phyloP scores from a whole-genome alignment of 345 rosid species.

The Balakata baccata region DNA sequence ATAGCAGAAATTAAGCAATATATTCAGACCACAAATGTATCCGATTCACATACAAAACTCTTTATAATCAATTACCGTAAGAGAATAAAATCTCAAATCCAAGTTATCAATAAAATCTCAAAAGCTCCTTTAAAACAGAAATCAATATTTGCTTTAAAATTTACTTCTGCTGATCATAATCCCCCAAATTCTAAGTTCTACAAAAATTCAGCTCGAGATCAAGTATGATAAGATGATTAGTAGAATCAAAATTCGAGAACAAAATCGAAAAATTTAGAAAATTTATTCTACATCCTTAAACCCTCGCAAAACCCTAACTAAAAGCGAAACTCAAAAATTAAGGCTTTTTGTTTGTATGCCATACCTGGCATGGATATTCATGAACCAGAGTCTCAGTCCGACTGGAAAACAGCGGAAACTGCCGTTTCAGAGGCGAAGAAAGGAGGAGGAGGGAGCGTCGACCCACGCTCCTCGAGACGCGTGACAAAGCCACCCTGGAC shows the following conservation, averaged over 20 bases:
- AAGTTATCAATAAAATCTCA: neutral
- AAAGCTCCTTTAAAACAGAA: neutral
- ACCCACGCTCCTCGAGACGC: conserved; percentile 47
- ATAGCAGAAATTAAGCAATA: neutral
- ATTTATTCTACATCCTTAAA: conserved; percentile 28
- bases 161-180: neutral
- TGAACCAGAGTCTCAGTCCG: conserved; percentile 38
- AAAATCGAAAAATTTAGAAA: neutral
- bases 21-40: neutral
- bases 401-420: conserved; percentile 27
- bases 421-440: conserved; percentile 31
- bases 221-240: neutral
- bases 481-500: conserved; percentile 45
- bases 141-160: neutral
- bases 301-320: conserved; percentile 42
- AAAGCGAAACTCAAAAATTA: neutral
- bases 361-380: conserved; percentile 41
- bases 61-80: neutral
- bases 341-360: neutral
- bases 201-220: neutral
- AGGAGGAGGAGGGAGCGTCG: conserved; percentile 41
- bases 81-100: neutral
- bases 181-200: neutral
- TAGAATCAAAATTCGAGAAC: neutral
- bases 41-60: neutral